These are phyloP conservation scores for Wakefieldia striispora DNA, from an alignment of 768 basidiomycete genomes.

Conservation along the genomic window DNA sequence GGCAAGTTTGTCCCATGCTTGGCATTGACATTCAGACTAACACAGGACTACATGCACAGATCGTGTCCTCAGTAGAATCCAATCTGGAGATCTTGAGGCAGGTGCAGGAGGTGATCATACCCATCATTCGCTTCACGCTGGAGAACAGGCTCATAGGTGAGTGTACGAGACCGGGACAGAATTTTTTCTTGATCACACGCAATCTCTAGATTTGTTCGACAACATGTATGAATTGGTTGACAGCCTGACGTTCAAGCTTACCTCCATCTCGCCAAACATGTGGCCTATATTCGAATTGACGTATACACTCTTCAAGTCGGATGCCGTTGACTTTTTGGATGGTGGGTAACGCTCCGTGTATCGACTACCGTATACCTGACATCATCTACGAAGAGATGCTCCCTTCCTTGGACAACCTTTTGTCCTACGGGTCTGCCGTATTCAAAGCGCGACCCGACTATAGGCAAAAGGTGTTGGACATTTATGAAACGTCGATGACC, in stretches of 20 bases:
- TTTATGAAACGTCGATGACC: conserved; percentile 73
- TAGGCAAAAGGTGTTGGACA: conserved; percentile 76
- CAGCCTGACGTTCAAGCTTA: conserved; percentile 78
- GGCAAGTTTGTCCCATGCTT: conserved; percentile 37
- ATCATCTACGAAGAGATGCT: conserved; percentile 67
- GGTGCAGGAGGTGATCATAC: conserved; percentile 79
- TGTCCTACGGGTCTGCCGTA: conserved; percentile 76
- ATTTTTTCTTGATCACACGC: background rate
- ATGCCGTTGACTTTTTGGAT: conserved; percentile 84
- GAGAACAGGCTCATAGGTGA: conserved; percentile 74
- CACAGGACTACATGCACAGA: conserved; percentile 39
- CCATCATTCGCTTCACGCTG: conserved; percentile 72
- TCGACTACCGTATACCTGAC: background rate
- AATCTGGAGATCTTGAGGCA: conserved; percentile 73
- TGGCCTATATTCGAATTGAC: conserved; percentile 87
- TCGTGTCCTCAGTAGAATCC: conserved; percentile 71
- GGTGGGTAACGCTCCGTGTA: conserved; percentile 40
- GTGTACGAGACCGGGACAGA: conserved; percentile 17
- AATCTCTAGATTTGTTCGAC: conserved; percentile 69
- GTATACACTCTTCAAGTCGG: conserved; percentile 77
- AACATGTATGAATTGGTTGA: conserved; percentile 87
- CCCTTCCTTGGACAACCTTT: conserved; percentile 83
- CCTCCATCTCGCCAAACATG: conserved; percentile 73
- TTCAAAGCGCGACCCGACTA: conserved; percentile 76
- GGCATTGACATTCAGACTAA: background rate